Evolutionary conservation across 2,329 filamentous ascomycete species (phyloP).

Genomic region (Xylaria sp.): DNA sequence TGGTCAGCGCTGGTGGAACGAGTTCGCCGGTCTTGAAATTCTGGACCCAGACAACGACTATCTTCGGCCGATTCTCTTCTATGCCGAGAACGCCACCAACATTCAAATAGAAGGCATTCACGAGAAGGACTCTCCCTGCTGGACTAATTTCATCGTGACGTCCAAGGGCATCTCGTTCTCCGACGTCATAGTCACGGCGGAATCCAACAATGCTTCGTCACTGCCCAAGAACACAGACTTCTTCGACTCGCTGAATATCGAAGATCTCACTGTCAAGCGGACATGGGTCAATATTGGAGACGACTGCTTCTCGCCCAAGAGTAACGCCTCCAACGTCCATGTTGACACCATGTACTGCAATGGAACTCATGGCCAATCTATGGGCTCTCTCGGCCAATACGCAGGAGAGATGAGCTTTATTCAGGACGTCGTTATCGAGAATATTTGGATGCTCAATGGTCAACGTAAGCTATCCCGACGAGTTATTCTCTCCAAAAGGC

Average conservation of each 20-base stretch:
- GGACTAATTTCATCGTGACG: slow-evolving; percentile 71
- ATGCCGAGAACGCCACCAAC: slow-evolving; percentile 70
- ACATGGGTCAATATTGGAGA: slow-evolving; percentile 66
- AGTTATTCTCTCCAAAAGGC: background rate
- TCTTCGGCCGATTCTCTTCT: slow-evolving; percentile 69
- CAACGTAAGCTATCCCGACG: slow-evolving; percentile 48
- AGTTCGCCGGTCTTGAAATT: slow-evolving; percentile 57
- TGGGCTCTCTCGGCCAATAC: slow-evolving; percentile 70
- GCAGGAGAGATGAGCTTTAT: slow-evolving; percentile 65
- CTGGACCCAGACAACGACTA: slow-evolving; percentile 65
- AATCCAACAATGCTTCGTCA: slow-evolving; percentile 58
- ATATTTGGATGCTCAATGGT: slow-evolving; percentile 65
- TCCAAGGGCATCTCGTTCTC: slow-evolving; percentile 65
- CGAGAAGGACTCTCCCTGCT: slow-evolving; percentile 70
- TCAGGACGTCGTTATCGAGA: slow-evolving; percentile 68
- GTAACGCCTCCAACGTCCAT: slow-evolving; percentile 67
- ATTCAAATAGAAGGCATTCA: slow-evolving; percentile 67
- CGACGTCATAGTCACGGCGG: slow-evolving; percentile 65
- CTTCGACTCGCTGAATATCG: slow-evolving; percentile 69
- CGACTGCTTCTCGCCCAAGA: slow-evolving; percentile 71
- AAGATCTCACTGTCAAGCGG: slow-evolving; percentile 63
- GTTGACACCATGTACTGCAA: slow-evolving; percentile 72
- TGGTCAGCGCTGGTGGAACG: slow-evolving; percentile 59
- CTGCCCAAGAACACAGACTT: slow-evolving; percentile 72
- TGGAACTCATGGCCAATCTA: slow-evolving; percentile 66